These are phyloP conservation scores for Aphanomyces astaci DNA, from an alignment of 352 stramenopile species.

Conservation along the genomic window DNA sequence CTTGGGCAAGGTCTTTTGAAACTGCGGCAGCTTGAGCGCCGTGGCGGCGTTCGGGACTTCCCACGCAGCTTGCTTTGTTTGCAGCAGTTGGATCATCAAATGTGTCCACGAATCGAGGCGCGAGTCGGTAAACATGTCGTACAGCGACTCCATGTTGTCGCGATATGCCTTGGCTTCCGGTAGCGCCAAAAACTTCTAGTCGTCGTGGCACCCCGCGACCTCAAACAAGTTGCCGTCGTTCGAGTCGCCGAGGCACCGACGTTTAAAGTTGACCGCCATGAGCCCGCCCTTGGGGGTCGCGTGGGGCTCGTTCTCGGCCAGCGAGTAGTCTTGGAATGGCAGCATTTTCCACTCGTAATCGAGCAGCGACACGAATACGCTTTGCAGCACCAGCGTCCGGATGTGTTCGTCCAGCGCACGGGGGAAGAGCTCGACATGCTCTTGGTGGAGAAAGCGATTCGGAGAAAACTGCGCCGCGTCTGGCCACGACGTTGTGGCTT, in stretches of 20 bases:
- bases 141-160: constrained; percentile 5
- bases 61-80: constrained; percentile 2
- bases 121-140: constrained; percentile 15
- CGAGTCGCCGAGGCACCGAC: neutral
- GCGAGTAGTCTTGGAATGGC: constrained; percentile 4
- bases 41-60: neutral
- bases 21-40: neutral
- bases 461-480: constrained; percentile 10
- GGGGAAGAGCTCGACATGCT: neutral
- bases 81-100: constrained; percentile 14
- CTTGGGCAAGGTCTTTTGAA: constrained; percentile 15
- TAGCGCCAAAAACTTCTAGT: constrained; percentile 11
- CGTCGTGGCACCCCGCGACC: neutral
- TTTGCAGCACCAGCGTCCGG: neutral
- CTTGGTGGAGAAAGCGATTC: constrained; percentile 4
- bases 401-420: neutral
- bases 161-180: constrained; percentile 16
- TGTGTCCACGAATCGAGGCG: constrained; percentile 16
- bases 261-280: constrained; percentile 13
- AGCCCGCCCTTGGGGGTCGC: constrained; percentile 3
- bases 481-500: neutral
- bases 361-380: neutral
- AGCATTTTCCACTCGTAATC: constrained; percentile 22
- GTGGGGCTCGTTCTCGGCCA: neutral
- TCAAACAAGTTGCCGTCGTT: neutral